Conservation (phyloP, 495 filamentous ascomycete genomes). For the Aspergillus campestris region DNA sequence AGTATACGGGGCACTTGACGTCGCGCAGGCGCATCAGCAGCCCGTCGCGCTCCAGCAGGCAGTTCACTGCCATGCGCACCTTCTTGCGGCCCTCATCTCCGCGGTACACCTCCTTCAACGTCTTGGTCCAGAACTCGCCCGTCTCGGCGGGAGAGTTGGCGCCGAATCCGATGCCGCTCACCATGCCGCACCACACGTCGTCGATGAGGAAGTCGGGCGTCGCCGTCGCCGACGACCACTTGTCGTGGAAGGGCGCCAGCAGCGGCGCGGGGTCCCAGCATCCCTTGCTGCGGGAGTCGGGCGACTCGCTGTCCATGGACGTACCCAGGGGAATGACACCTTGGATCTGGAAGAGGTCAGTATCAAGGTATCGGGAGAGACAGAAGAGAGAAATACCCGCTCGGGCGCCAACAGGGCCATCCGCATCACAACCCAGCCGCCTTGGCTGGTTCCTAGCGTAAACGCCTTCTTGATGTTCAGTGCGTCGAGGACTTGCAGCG, state of each 20-base stretch:
- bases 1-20: conserved; percentile 54
- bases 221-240: conserved; percentile 33
- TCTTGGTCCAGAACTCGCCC: conserved; percentile 44
- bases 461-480: conserved; percentile 52
- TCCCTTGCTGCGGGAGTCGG: conserved; percentile 42
- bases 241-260: conserved; percentile 36
- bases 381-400: conserved; percentile 25
- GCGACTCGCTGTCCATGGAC: conserved; percentile 54
- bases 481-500: conserved; percentile 42
- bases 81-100: conserved; percentile 54
- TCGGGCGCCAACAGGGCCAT: conserved; percentile 58
- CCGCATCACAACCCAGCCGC: conserved; percentile 52
- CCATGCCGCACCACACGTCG: conserved; percentile 47
- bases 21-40: conserved; percentile 45
- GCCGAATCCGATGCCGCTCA: conserved; percentile 51
- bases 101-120: conserved; percentile 46
- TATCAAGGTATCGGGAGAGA: neutral
- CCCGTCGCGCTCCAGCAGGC: conserved; percentile 51
- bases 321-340: conserved; percentile 55
- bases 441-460: conserved; percentile 55
- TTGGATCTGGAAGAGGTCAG: conserved; percentile 31
- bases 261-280: conserved; percentile 50
- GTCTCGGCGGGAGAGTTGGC: conserved; percentile 29
- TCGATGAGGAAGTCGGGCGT: conserved; percentile 49
- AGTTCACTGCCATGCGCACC: conserved; percentile 48